A percentile compares a stretch with the other conserved stretches of the same genome.
Conservation (phyloP, 192 early-diverging fungal genomes). For the Physocladia obscura region DNA sequence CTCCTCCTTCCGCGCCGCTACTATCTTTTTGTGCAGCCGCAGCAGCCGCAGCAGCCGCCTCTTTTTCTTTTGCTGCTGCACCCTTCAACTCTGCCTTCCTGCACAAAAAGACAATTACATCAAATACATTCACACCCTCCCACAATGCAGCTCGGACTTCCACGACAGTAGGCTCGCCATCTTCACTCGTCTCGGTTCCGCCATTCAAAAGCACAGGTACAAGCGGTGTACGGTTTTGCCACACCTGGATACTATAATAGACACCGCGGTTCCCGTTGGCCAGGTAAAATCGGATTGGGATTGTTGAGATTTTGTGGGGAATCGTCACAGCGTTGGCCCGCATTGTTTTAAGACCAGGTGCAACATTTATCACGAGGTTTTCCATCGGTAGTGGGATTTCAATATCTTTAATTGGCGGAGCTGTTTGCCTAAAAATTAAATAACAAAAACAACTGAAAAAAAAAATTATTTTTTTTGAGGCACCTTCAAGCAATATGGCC, state of each 20-base stretch:
- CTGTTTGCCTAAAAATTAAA: not conserved
- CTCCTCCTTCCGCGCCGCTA: not conserved
- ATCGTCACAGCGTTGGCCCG: conserved; percentile 30
- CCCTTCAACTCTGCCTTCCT: conserved; percentile 13
- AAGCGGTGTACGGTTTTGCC: conserved; percentile 19
- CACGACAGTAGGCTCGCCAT: conserved; percentile 24
- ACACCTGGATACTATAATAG: conserved; percentile 31
- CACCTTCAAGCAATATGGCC: conserved; percentile 19
- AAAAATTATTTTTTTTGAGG: no score
- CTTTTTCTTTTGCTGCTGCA: not conserved
- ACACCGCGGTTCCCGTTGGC: conserved; percentile 21
- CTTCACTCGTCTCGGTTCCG: conserved; percentile 16
- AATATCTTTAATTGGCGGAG: conserved; percentile 27
- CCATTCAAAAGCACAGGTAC: conserved; percentile 20
- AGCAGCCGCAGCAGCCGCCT: not conserved
- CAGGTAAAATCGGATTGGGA: conserved; percentile 43
- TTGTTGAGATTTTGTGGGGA: conserved; percentile 9
- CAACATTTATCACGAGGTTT: not conserved
- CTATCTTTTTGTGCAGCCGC: not conserved
- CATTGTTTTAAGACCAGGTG: conserved; percentile 15
- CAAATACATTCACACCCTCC: conserved; percentile 43
- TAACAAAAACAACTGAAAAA: not conserved
- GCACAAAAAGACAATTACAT: conserved; percentile 29
- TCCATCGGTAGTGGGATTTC: conserved; percentile 17
- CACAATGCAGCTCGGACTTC: conserved; percentile 35